phyloP scores from a whole-genome alignment of 139 green algal species.

The Chlorella sp. region DNA sequence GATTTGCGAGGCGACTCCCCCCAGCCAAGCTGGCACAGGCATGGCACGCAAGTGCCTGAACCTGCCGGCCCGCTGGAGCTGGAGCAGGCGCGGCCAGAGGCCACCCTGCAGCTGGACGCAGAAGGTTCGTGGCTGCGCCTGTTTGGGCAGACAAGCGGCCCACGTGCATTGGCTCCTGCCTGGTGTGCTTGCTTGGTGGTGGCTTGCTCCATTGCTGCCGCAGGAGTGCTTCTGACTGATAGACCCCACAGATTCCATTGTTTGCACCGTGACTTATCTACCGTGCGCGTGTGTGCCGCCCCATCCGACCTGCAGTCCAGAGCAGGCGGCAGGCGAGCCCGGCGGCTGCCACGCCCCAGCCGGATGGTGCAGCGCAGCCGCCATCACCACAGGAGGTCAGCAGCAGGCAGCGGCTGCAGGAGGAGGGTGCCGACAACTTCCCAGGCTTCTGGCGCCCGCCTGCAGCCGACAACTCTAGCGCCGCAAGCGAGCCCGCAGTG shows the following conservation, averaged over 20 bases:
- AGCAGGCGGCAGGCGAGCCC: background rate
- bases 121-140: background rate
- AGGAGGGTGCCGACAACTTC: constrained; percentile 7
- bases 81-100: background rate
- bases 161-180: too few relatives aligned
- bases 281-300: background rate
- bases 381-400: background rate
- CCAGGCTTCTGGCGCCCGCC: constrained; percentile 7
- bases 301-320: background rate
- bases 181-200: background rate
- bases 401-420: background rate
- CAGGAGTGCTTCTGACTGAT: too few relatives aligned
- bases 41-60: background rate
- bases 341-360: background rate
- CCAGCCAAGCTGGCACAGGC: background rate
- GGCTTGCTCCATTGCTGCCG: too few relatives aligned
- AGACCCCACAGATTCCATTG: too few relatives aligned
- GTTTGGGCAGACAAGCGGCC: too few relatives aligned
- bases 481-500: too few relatives aligned
- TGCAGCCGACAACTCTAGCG: background rate
- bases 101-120: background rate
- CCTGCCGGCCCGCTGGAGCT: background rate
- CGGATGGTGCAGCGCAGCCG: background rate
- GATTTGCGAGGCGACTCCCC: background rate
- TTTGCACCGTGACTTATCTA: too few relatives aligned